Base-by-base conservation (phyloP, 225 moss, liverwort and hornwort species). In the Physcomitrium patens region DNA sequence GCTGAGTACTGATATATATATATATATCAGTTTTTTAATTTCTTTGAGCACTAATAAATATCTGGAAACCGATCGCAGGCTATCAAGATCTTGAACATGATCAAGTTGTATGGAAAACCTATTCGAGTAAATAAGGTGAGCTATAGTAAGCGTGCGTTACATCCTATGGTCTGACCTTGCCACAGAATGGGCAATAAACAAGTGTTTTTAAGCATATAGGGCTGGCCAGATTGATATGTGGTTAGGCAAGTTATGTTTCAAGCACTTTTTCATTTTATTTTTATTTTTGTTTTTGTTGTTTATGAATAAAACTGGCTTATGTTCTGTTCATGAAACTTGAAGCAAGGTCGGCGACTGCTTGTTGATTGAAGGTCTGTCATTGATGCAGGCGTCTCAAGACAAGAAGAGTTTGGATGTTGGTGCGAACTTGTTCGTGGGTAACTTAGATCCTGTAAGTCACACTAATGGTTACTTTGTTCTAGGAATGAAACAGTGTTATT, bases 321-420 rank as follows among this genome's bases (percentile, higher is more conserved):
- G 0, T 49, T 20, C n/a, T 27, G 31, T 22, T 20, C 4, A 18
- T 11, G 28, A 20, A 20, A 43, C 15, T 58, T 9, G 8, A 23
- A 60, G 47, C 10, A 7, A 22, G 42, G 42, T 1, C 17, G 18
- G 63, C n/a, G 9, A 9, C 11, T 5, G 37, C 1, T 74, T 41
- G 72, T 5, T 60, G 14, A 45, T 11, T 12, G 10, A 31, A 10
- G 12, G 14, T 20, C 1, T 72, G 10, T 10, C 10, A 64, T 11
- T 77, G 68, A 59, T 70, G 67, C 87, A 99, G 97, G 97, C 97
- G 66, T 99, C 99, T 65, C 99, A 99, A 82, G 99, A 99, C 81
- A 99, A 93, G 82, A 95, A 95, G 78, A 95, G 95, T 85, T 83
- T 99, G 83, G 99, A 99, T 24, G 99, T 99, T 20, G 99, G 99